A percentile compares a stretch with the other conserved stretches of the same genome.
Evolutionary conservation across 352 stramenopile genomes (phyloP).

Genomic region (Thraustochytrium sp.): DNA sequence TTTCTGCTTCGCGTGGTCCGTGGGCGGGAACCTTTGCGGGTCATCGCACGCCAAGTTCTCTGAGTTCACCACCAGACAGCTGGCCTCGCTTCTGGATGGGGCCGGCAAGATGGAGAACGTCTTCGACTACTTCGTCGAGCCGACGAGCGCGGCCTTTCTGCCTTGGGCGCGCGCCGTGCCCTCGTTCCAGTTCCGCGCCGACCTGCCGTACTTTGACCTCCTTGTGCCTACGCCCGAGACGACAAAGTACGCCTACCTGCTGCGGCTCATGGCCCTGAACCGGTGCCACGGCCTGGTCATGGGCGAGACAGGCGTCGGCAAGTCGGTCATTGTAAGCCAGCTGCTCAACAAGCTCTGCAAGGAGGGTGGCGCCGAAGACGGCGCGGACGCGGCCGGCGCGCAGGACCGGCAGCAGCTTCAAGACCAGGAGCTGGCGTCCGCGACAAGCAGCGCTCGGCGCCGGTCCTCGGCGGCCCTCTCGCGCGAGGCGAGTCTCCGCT

Average conservation of each 20-base stretch:
- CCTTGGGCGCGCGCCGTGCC: conserved; percentile 80
- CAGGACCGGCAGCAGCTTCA: no score
- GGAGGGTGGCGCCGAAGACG: conserved; percentile 59
- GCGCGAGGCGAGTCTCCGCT: conserved; percentile 52
- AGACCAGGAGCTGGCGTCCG: conserved; percentile 53
- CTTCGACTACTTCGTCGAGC: conserved; percentile 81
- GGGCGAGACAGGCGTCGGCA: conserved; percentile 83
- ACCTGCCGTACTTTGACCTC: conserved; percentile 84
- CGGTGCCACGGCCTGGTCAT: conserved; percentile 77
- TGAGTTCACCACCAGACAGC: conserved; percentile 70
- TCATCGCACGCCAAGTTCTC: conserved; percentile 63
- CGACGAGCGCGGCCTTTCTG: conserved; percentile 62
- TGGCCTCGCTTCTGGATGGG: conserved; percentile 46
- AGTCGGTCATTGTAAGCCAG: conserved; percentile 79
- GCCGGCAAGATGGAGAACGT: conserved; percentile 56
- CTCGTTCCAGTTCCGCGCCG: conserved; percentile 71
- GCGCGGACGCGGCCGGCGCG: conserved; percentile 67
- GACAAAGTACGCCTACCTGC: conserved; percentile 82
- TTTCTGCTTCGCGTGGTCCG: conserved; percentile 57
- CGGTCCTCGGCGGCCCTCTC: no score
- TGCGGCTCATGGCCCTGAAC: conserved; percentile 69
- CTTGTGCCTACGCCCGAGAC: conserved; percentile 88
- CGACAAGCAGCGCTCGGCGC: conserved; percentile 76
- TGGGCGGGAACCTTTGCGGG: conserved; percentile 49
- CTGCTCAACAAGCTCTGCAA: conserved; percentile 74